Evolutionary conservation across 768 basidiomycete genomes (phyloP).

Genomic region (Leccinum pellstonianum): DNA sequence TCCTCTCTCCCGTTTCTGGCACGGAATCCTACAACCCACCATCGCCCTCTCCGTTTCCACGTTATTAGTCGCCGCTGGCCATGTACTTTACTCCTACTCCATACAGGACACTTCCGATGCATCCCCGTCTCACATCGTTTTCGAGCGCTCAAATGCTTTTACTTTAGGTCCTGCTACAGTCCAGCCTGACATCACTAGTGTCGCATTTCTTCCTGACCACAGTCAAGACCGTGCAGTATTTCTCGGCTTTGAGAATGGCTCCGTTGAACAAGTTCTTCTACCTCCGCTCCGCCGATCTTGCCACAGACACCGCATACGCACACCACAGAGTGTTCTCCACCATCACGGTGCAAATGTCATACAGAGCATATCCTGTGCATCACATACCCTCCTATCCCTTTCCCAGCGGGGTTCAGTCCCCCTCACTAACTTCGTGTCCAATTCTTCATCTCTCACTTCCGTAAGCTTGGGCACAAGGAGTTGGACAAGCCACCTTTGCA

Average conservation of each 20-base stretch:
- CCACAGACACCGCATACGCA: slow-evolving; percentile 13
- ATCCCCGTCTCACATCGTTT: slow-evolving; percentile 42
- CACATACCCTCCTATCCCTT: slow-evolving; percentile 49
- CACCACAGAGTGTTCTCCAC: slow-evolving; percentile 25
- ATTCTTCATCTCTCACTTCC: slow-evolving; percentile 22
- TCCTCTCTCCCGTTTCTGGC: slow-evolving; percentile 62
- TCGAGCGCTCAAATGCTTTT: slow-evolving; percentile 48
- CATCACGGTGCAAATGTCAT: slow-evolving; percentile 48
- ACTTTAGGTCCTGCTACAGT: slow-evolving; percentile 26
- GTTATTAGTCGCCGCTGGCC: slow-evolving; percentile 62
- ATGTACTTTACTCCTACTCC: slow-evolving; percentile 52
- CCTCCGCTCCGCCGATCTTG: slow-evolving; percentile 16
- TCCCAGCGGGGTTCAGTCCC: slow-evolving; percentile 53
- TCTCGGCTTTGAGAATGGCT: slow-evolving; percentile 47
- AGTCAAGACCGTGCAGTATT: slow-evolving; percentile 44
- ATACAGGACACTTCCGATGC: slow-evolving; percentile 38
- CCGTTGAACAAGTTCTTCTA: slow-evolving; percentile 47
- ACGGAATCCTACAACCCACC: slow-evolving; percentile 36
- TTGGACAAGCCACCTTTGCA: slow-evolving; percentile 63
- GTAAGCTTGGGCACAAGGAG: slow-evolving; percentile 52
- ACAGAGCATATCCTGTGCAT: slow-evolving; percentile 49
- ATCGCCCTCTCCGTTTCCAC: slow-evolving; percentile 55
- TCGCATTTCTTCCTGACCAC: slow-evolving; percentile 49
- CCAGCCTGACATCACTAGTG: slow-evolving; percentile 52
- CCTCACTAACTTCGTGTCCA: slow-evolving; percentile 32